Conservation (phyloP, 2,329 filamentous ascomycete species). For the Ceratocystis diversiconidia region DNA sequence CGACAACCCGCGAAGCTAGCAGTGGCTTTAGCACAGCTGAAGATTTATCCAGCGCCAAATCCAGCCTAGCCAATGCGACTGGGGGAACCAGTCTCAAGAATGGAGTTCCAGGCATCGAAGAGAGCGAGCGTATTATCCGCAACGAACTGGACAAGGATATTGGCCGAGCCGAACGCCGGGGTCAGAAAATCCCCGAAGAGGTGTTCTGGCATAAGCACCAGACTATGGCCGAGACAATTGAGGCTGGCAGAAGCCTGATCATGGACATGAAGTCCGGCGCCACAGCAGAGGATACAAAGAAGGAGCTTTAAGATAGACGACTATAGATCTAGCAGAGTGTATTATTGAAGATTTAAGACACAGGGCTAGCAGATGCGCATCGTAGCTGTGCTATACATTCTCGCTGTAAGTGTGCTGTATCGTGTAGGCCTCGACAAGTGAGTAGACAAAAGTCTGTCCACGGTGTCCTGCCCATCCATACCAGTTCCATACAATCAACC, state of each 20-base stretch:
- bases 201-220: slow-evolving; percentile 49
- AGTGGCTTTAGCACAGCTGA: slow-evolving; percentile 40
- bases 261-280: background rate
- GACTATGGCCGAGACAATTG: slow-evolving; percentile 42
- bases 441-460: no score
- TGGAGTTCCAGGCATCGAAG: slow-evolving; percentile 33
- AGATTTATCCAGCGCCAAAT: slow-evolving; percentile 37
- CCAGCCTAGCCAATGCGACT: background rate
- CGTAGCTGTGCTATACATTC: background rate
- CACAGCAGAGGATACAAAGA: background rate
- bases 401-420: no score
- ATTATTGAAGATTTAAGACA: background rate
- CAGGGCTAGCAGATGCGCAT: background rate
- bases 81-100: slow-evolving; percentile 18
- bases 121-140: slow-evolving; percentile 49
- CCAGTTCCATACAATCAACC: no score
- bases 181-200: slow-evolving; percentile 31
- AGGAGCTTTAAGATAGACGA: background rate
- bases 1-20: slow-evolving; percentile 42
- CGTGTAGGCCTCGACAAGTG: no score
- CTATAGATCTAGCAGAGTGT: background rate
- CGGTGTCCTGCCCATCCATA: no score
- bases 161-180: slow-evolving; percentile 31
- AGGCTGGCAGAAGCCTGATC: slow-evolving; percentile 42
- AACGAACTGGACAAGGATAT: slow-evolving; percentile 51